These are phyloP conservation scores for Clonostachys rosea DNA, from an alignment of 2,329 filamentous ascomycete species.

Conservation along the genomic window DNA sequence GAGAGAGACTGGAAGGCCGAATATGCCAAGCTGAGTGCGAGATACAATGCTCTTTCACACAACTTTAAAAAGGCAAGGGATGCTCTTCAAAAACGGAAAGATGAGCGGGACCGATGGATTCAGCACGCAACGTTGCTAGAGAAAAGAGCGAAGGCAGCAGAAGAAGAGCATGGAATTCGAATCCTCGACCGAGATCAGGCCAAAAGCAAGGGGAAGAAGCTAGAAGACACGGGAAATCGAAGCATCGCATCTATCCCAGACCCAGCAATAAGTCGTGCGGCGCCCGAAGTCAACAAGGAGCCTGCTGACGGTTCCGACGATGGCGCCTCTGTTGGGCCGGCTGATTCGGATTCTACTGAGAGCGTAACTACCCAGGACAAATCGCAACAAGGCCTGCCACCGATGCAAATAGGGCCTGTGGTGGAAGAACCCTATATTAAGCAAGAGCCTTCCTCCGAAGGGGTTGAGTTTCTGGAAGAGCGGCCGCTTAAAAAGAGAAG, in stretches of 20 bases:
- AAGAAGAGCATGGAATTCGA: constrained; percentile 25
- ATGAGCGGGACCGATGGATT: constrained; percentile 38
- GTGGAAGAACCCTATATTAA: constrained; percentile 27
- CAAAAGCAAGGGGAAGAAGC: too few relatives aligned
- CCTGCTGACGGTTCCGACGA: too few relatives aligned
- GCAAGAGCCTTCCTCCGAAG: constrained; percentile 49
- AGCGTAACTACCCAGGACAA: neutral
- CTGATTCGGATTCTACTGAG: too few relatives aligned
- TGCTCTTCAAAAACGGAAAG: constrained; percentile 30
- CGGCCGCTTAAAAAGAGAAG: constrained; percentile 43
- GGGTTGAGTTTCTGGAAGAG: constrained; percentile 44
- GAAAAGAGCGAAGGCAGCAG: constrained; percentile 33
- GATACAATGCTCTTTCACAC: constrained; percentile 31
- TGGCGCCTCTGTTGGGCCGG: too few relatives aligned
- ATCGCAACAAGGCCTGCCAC: constrained; percentile 13
- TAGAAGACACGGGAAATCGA: too few relatives aligned
- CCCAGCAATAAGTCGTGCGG: too few relatives aligned
- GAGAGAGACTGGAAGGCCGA: constrained; percentile 19
- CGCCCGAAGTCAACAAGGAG: too few relatives aligned
- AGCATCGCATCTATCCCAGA: too few relatives aligned
- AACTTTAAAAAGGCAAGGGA: constrained; percentile 34
- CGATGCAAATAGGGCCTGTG: constrained; percentile 3
- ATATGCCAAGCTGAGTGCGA: constrained; percentile 28
- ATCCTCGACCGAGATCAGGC: constrained; percentile 13
- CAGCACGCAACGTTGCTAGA: constrained; percentile 36